These are phyloP conservation scores for Ceratocystis albifundus DNA, from an alignment of 2,329 filamentous ascomycete species.

Conservation along the genomic window DNA sequence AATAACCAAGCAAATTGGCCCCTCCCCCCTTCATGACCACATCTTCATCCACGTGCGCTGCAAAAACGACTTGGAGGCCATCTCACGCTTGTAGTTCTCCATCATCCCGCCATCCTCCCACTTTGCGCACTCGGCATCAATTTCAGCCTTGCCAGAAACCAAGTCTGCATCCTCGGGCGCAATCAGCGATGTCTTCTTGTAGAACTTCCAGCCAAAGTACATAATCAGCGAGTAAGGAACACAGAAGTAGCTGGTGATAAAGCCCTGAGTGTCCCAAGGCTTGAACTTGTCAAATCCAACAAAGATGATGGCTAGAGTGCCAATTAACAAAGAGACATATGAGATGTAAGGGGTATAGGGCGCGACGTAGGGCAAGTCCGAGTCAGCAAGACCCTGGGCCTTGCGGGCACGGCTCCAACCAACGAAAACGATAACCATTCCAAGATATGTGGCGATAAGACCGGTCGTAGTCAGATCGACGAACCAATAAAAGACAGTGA, in stretches of 20 bases:
- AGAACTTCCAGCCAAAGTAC: slow-evolving; percentile 55
- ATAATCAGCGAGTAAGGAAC: slow-evolving; percentile 43
- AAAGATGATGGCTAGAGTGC: slow-evolving; percentile 41
- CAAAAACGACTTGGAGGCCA: slow-evolving; percentile 31
- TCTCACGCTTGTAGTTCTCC: slow-evolving; percentile 33
- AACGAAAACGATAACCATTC: slow-evolving; percentile 39
- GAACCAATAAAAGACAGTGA: slow-evolving; percentile 43
- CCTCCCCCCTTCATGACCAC: slow-evolving; percentile 29
- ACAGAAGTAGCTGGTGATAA: slow-evolving; percentile 42
- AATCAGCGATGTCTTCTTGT: slow-evolving; percentile 48
- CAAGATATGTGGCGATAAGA: slow-evolving; percentile 51
- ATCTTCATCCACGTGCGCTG: slow-evolving; percentile 33
- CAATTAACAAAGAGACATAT: slow-evolving; percentile 33
- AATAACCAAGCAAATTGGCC: background rate
- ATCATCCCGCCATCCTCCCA: slow-evolving; percentile 39
- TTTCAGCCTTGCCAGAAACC: slow-evolving; percentile 50
- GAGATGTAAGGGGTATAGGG: slow-evolving; percentile 27
- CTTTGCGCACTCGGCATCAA: slow-evolving; percentile 43
- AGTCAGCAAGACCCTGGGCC: slow-evolving; percentile 40
- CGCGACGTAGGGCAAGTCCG: slow-evolving; percentile 41
- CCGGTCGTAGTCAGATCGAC: slow-evolving; percentile 46
- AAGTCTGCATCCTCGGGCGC: slow-evolving; percentile 50
- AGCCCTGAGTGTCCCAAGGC: slow-evolving; percentile 35
- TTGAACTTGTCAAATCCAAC: slow-evolving; percentile 46
- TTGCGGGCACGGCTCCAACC: slow-evolving; percentile 42